phyloP scores from a whole-genome alignment of 352 stramenopile genomes.

The Globisporangium paddicum region DNA sequence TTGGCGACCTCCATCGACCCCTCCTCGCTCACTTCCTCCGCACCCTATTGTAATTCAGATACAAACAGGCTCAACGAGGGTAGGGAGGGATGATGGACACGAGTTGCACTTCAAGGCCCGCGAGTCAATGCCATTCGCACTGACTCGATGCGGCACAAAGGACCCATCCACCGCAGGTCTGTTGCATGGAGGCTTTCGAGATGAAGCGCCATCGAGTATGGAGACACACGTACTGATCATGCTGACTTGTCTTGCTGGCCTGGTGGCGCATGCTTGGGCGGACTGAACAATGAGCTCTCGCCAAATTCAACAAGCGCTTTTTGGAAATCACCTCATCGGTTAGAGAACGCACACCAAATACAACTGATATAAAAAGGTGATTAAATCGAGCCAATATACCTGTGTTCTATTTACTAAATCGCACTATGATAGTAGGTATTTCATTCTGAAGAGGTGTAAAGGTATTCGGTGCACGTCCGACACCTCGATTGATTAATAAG shows the following conservation, averaged over 20 bases:
- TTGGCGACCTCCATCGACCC: too few species aligned
- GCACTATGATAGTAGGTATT: background rate
- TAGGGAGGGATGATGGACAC: constrained; percentile 1
- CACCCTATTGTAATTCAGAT: background rate
- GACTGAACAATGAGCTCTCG: background rate
- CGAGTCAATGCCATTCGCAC: background rate
- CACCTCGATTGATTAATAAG: too few species aligned
- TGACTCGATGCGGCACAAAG: constrained; percentile 3
- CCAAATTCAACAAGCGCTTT: constrained; percentile 1
- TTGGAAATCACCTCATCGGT: constrained; percentile 1
- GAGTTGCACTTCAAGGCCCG: background rate
- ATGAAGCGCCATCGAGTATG: background rate
- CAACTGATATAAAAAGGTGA: background rate
- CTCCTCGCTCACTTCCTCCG: background rate
- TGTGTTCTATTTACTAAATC: background rate
- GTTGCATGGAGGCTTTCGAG: too few species aligned
- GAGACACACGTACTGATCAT: background rate
- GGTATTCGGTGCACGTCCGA: too few species aligned
- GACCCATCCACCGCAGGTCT: too few species aligned
- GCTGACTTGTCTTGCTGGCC: too few species aligned
- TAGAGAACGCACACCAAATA: too few species aligned
- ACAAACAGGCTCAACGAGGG: background rate
- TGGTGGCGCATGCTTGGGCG: too few species aligned
- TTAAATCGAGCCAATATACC: background rate
- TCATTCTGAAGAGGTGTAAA: too few species aligned